Conservation (phyloP, 129 eudicot species). For the Kitagawia praeruptora region DNA sequence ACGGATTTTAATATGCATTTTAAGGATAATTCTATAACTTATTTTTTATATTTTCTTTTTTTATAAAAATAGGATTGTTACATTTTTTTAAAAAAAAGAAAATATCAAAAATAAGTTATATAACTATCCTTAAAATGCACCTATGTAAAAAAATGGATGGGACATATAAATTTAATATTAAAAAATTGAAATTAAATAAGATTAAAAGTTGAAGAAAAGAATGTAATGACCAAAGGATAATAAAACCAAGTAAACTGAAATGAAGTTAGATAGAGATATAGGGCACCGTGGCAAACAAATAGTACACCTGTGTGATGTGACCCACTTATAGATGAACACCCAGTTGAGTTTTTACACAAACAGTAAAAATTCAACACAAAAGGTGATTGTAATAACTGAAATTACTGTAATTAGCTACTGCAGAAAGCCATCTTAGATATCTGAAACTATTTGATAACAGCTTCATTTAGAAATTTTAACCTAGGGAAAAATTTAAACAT, state of each 20-base stretch:
- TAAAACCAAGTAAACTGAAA: slow-evolving; percentile 23
- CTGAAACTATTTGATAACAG: background rate
- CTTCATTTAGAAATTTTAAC: background rate
- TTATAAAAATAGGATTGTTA: too few species aligned
- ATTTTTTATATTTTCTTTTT: too few species aligned
- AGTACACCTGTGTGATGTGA: slow-evolving; percentile 70
- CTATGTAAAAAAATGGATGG: too few species aligned
- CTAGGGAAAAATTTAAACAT: background rate
- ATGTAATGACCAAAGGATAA: slow-evolving; percentile 24
- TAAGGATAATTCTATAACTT: too few species aligned
- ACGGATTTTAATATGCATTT: too few species aligned
- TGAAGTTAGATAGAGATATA: slow-evolving; percentile 22
- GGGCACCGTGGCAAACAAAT: slow-evolving; percentile 25
- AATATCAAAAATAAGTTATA: too few species aligned
- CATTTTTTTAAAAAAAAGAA: too few species aligned
- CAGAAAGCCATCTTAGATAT: background rate
- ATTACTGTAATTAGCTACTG: background rate
- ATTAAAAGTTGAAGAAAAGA: background rate
- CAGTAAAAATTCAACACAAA: background rate
- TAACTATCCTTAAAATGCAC: too few species aligned
- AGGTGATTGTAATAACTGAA: slow-evolving; percentile 2
- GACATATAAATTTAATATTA: too few species aligned
- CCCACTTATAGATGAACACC: slow-evolving; percentile 46
- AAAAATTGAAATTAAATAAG: background rate
- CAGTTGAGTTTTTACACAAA: slow-evolving; percentile 22